Evolutionary conservation across 2,329 filamentous ascomycete species (phyloP), one percentile per base, ranked within the genome.

Genomic region (Sclerotinia trifoliorum): DNA sequence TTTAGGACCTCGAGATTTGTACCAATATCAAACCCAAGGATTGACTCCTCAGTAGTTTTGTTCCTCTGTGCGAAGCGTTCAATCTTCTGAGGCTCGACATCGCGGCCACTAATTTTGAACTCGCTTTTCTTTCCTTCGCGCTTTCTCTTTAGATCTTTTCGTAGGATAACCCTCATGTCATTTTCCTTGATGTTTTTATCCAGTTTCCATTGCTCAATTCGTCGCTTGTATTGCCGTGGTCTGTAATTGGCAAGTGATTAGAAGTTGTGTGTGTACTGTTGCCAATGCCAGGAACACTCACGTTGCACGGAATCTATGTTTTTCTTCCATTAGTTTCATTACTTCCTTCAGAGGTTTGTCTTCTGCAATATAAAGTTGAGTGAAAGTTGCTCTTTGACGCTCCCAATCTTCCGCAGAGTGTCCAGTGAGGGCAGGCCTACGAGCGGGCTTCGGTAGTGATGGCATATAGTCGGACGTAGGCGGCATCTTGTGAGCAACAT

Each of bases 61-160:
- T 56, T n/a, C n/a, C 54, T 56, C 54, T 56, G 54, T 29, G 54
- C 32, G 21, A 56, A 56, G 29, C 54, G 54, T 56, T 39, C 29
- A 39, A 56, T 56, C 21, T 56, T 56, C 5, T 56, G 32, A 15
- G 29, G 29, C 6, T 39, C 54, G 32, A 56, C 3, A 35, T 56
- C 54, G 19, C 54, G 54, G 54, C 29, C 54, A 56, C 21, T 39
- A 4, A 56, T 56, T 1, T 32, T 21, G 11, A 56, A 56, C 32
- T 56, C 54, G 54, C 54, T 56, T 3, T 13, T n/a, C 32, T 56
- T 39, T n/a, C 54, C 54, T 35, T 56, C 54, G 4, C 21, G 54
- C 32, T 39, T 39, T 7, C 54, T 56, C 32, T 56, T 56, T 19
- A 39, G 13, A 32, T 56, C 29, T 15, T 56, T 56, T 15, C 29